Percentiles rank a stretch among this genome's conserved stretches.
phyloP scores from a whole-genome alignment of 345 rosid species.

The Turnera subulata region DNA sequence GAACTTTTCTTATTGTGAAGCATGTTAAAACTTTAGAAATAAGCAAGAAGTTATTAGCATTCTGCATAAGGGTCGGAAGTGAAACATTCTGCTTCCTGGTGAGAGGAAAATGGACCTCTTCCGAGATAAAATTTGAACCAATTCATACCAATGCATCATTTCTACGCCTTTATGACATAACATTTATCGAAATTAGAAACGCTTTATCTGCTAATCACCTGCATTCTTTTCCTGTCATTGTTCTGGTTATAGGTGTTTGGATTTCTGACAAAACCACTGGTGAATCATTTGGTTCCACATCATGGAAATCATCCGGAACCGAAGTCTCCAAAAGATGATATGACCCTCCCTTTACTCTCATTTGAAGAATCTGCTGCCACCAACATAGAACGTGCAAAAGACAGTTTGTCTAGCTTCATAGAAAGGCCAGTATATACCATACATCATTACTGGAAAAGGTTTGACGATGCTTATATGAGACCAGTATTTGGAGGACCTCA shows the following conservation, averaged over 20 bases:
- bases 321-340: constrained; percentile 48
- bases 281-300: constrained; percentile 48
- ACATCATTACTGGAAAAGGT: constrained; percentile 83
- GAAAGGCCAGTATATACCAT: constrained; percentile 75
- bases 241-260: constrained; percentile 64
- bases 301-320: constrained; percentile 20
- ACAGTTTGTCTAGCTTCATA: constrained; percentile 63
- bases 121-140: no score
- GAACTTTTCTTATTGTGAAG: neutral
- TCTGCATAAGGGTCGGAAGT: no score
- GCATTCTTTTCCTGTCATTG: neutral
- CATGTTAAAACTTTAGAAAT: no score
- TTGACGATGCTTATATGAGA: constrained; percentile 79
- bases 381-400: constrained; percentile 64
- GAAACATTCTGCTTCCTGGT: no score
- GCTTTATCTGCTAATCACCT: no score
- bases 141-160: no score
- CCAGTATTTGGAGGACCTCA: constrained; percentile 79
- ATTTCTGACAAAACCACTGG: constrained; percentile 77
- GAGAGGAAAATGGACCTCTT: no score
- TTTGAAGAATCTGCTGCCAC: constrained; percentile 61
- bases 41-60: no score
- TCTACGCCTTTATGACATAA: no score
- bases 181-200: no score
- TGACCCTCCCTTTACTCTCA: constrained; percentile 59